A percentile compares a stretch with the other conserved stretches of the same genome.
Evolutionary conservation across 768 basidiomycete genomes (phyloP).

Genomic region (Naganishia friedmannii): DNA sequence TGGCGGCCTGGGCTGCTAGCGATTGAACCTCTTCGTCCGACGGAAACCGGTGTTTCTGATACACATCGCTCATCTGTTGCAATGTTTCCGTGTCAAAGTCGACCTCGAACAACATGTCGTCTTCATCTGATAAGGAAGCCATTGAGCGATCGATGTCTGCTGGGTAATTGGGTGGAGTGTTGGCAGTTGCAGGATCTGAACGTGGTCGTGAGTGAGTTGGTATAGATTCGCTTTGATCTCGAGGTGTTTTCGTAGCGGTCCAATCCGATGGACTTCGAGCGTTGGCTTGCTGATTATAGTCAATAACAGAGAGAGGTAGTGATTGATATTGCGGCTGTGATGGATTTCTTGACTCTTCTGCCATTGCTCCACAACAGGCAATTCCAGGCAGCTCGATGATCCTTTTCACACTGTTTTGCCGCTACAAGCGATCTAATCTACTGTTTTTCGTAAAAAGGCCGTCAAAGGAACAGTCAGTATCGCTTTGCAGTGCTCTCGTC

Average conservation of each 20-base stretch:
- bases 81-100: slow-evolving; percentile 24
- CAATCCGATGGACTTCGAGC: slow-evolving; percentile 8
- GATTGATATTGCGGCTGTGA: slow-evolving; percentile 15
- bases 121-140: slow-evolving; percentile 9
- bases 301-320: slow-evolving; percentile 11
- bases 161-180: slow-evolving; percentile 1
- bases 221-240: neutral
- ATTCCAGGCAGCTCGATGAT: neutral
- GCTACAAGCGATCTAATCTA: slow-evolving; percentile 7
- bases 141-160: neutral
- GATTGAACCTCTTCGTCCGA: slow-evolving; percentile 1
- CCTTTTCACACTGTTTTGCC: neutral
- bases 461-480: neutral
- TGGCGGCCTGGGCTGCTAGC: slow-evolving; percentile 6
- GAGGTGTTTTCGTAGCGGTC: slow-evolving; percentile 22
- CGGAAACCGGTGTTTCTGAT: slow-evolving; percentile 13
- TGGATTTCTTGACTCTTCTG: slow-evolving; percentile 8
- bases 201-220: neutral
- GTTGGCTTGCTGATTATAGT: slow-evolving; percentile 7
- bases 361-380: slow-evolving; percentile 8
- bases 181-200: neutral
- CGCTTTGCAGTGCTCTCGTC: neutral
- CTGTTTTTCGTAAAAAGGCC: neutral
- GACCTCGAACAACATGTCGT: slow-evolving; percentile 22
- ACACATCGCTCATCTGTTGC: slow-evolving; percentile 11